Conservation (phyloP, 192 early-diverging fungal genomes). For the Coemansia sp. region DNA sequence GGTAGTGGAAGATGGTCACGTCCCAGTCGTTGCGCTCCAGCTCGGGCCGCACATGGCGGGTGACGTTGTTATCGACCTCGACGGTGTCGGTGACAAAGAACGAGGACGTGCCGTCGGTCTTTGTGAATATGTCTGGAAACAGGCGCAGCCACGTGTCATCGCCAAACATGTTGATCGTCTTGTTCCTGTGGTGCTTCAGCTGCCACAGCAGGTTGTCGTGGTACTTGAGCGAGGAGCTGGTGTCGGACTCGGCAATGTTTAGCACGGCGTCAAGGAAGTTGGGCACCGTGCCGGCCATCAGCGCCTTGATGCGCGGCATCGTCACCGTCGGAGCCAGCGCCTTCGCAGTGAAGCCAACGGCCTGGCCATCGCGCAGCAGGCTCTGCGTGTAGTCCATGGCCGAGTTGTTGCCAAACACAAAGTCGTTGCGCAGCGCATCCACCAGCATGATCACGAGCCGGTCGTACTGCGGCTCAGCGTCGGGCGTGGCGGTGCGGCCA, state of each 20-base stretch:
- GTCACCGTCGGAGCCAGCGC: slow-evolving; percentile 74
- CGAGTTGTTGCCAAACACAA: slow-evolving; percentile 67
- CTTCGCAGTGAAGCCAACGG: slow-evolving; percentile 50
- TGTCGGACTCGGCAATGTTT: slow-evolving; percentile 80
- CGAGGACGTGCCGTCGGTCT: slow-evolving; percentile 63
- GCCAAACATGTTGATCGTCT: slow-evolving; percentile 81
- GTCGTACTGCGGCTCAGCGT: slow-evolving; percentile 31
- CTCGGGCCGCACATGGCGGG: slow-evolving; percentile 63
- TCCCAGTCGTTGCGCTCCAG: slow-evolving; percentile 64
- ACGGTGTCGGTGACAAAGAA: slow-evolving; percentile 67
- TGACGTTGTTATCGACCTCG: slow-evolving; percentile 75
- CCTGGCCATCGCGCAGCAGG: slow-evolving; percentile 49
- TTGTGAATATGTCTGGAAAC: slow-evolving; percentile 70
- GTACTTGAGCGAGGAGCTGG: slow-evolving; percentile 53
- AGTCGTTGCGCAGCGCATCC: slow-evolving; percentile 76
- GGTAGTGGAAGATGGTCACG: slow-evolving; percentile 72
- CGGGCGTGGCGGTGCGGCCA: neutral
- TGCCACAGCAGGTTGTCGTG: slow-evolving; percentile 80
- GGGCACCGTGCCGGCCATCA: slow-evolving; percentile 74
- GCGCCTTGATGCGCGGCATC: slow-evolving; percentile 77
- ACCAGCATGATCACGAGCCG: slow-evolving; percentile 72
- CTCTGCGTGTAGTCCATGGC: slow-evolving; percentile 65
- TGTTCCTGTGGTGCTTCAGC: slow-evolving; percentile 54
- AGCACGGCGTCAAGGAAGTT: slow-evolving; percentile 80
- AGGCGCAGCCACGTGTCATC: slow-evolving; percentile 96